Conservation (phyloP, 495 filamentous ascomycete species). For the Hyaloscypha bicolor region DNA sequence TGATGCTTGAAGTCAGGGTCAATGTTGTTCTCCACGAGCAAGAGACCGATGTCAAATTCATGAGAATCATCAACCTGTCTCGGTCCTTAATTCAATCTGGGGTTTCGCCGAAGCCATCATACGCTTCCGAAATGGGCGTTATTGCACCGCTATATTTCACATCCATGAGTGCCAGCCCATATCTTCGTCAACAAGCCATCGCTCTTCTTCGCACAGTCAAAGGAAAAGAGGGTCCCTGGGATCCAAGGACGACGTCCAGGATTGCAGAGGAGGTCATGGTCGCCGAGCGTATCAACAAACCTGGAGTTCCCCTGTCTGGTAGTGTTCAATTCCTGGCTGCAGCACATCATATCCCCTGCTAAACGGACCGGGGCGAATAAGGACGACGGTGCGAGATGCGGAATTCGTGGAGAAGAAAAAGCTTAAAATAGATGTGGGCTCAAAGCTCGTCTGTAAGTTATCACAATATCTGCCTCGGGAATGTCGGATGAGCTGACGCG, state of each 20-base stretch:
- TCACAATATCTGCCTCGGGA: neutral
- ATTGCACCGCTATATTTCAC: slow-evolving; percentile 16
- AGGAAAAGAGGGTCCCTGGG: slow-evolving; percentile 18
- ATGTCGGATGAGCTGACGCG: neutral
- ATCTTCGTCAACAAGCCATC: slow-evolving; percentile 18
- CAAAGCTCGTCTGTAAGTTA: neutral
- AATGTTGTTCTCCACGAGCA: neutral
- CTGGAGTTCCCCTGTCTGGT: neutral
- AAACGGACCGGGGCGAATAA: neutral
- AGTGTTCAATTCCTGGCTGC: neutral
- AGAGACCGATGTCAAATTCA: neutral
- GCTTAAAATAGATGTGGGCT: neutral
- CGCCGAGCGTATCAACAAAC: neutral
- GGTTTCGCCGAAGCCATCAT: neutral
- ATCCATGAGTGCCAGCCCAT: slow-evolving; percentile 11
- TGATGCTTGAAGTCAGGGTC: slow-evolving; percentile 19
- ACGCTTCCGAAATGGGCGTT: slow-evolving; percentile 4
- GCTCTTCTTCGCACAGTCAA: slow-evolving; percentile 5
- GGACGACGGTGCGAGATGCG: neutral
- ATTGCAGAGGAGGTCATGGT: slow-evolving; percentile 11
- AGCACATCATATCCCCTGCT: slow-evolving; percentile 5
- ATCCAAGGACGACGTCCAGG: slow-evolving; percentile 5
- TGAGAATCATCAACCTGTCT: slow-evolving; percentile 1
- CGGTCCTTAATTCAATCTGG: neutral
- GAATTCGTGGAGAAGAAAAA: neutral